These are phyloP conservation scores for Chaetoceros muelleri DNA, from an alignment of 108 stramenopile genomes.

Conservation along the genomic window DNA sequence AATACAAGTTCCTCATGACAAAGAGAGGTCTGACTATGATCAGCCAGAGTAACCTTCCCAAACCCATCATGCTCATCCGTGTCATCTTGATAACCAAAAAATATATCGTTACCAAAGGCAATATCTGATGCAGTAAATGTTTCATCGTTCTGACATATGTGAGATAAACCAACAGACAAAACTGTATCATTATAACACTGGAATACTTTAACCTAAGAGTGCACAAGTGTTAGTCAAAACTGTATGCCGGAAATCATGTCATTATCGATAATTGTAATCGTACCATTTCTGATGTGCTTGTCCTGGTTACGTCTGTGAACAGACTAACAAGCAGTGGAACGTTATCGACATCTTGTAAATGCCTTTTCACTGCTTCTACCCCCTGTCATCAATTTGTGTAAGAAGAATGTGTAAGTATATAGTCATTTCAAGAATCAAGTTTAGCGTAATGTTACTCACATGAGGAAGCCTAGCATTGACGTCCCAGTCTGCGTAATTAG, in stretches of 20 bases:
- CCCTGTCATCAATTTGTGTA: no score
- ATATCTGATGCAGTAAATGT: constrained; percentile 72
- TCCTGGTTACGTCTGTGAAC: constrained; percentile 92
- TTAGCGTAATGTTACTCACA: no score
- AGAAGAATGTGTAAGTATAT: no score
- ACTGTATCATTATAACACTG: constrained; percentile 81
- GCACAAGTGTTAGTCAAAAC: background rate
- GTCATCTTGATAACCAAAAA: constrained; percentile 28
- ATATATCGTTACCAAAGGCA: constrained; percentile 67
- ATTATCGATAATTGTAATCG: constrained; percentile 3
- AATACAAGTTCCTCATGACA: constrained; percentile 49
- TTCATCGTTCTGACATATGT: constrained; percentile 56
- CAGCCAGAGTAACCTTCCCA: background rate
- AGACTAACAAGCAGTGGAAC: constrained; percentile 91
- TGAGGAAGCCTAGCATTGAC: constrained; percentile 93
- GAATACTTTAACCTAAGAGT: constrained; percentile 58
- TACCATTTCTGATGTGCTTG: constrained; percentile 84
- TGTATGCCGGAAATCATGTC: constrained; percentile 1
- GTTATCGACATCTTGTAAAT: constrained; percentile 88
- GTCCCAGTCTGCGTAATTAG: constrained; percentile 95
- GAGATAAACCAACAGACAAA: constrained; percentile 60
- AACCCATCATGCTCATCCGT: background rate
- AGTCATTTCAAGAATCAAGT: no score
- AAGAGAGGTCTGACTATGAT: constrained; percentile 21
- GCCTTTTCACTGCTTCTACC: constrained; percentile 71